These are phyloP conservation scores for Wolfiporia cocos DNA, from an alignment of 1,284 basidiomycete species.

Conservation along the genomic window DNA sequence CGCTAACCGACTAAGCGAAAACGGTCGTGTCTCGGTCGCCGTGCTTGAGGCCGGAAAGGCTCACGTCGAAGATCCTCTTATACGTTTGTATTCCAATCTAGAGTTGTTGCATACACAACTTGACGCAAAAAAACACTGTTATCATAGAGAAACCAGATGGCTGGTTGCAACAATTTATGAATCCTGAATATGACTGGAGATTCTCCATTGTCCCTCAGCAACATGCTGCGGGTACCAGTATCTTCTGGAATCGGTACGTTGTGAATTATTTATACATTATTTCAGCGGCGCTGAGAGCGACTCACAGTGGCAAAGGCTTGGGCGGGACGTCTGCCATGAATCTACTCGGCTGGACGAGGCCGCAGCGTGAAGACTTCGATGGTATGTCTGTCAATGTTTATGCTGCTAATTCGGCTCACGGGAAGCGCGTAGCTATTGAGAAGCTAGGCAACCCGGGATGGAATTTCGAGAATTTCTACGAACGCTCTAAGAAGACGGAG, in stretches of 20 bases:
- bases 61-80: constrained; percentile 25
- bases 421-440: constrained; percentile 6
- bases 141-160: not conserved
- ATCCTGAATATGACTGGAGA: constrained; percentile 23
- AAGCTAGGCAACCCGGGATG: constrained; percentile 19
- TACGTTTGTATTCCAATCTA: constrained; percentile 12
- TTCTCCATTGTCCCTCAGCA: constrained; percentile 20
- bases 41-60: constrained; percentile 34
- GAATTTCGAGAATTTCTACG: constrained; percentile 15
- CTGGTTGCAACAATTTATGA: not conserved
- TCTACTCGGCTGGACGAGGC: constrained; percentile 17
- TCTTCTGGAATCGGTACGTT: constrained; percentile 16
- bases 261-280: too few relatives aligned
- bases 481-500: constrained; percentile 9
- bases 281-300: not conserved
- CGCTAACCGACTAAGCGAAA: constrained; percentile 19
- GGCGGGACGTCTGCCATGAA: constrained; percentile 23
- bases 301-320: not conserved
- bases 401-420: not conserved
- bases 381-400: too few relatives aligned
- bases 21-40: constrained; percentile 23
- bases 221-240: constrained; percentile 16
- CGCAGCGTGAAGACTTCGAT: constrained; percentile 21
- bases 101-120: not conserved
- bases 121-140: too few relatives aligned